A percentile compares a stretch with the other conserved stretches of the same genome.
Evolutionary conservation across 2,329 filamentous ascomycete species (phyloP).

Genomic region (Alternaria sp.): DNA sequence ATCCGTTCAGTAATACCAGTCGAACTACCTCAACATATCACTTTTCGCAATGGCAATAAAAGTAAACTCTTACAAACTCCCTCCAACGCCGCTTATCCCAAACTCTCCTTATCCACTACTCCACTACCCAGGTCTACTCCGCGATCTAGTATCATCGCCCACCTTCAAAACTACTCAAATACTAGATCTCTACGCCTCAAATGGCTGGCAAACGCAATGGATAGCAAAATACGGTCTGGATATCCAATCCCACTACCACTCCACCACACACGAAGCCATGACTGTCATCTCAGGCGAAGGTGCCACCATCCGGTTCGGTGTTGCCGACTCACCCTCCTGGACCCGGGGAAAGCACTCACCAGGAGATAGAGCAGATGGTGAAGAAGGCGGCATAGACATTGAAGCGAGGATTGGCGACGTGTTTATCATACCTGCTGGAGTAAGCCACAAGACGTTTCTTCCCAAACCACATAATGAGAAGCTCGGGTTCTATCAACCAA

Average conservation of each 20-base stretch:
- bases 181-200: conserved; percentile 57
- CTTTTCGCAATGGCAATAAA: conserved; percentile 16
- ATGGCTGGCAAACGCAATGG: conserved; percentile 66
- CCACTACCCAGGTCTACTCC: conserved; percentile 60
- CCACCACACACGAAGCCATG: conserved; percentile 65
- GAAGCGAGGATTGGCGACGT: conserved; percentile 63
- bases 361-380: conserved; percentile 53
- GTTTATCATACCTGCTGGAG: conserved; percentile 66
- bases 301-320: conserved; percentile 65
- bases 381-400: conserved; percentile 61
- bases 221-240: conserved; percentile 66
- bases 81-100: conserved; percentile 52
- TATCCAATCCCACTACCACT: conserved; percentile 66
- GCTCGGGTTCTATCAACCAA: conserved; percentile 58
- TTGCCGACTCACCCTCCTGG: conserved; percentile 55
- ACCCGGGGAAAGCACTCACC: conserved; percentile 35
- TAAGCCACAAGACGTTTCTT: conserved; percentile 64
- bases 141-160: conserved; percentile 33
- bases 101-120: conserved; percentile 57
- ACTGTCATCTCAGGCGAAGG: conserved; percentile 61
- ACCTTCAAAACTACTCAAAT: conserved; percentile 43
- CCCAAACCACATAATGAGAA: conserved; percentile 48
- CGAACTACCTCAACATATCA: background rate
- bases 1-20: background rate
- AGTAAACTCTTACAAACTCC: conserved; percentile 34